A percentile compares a stretch with the other conserved stretches of the same genome.
phyloP scores from a whole-genome alignment of 176 grass and related monocot species.

The Bolboschoenus planiculmis region DNA sequence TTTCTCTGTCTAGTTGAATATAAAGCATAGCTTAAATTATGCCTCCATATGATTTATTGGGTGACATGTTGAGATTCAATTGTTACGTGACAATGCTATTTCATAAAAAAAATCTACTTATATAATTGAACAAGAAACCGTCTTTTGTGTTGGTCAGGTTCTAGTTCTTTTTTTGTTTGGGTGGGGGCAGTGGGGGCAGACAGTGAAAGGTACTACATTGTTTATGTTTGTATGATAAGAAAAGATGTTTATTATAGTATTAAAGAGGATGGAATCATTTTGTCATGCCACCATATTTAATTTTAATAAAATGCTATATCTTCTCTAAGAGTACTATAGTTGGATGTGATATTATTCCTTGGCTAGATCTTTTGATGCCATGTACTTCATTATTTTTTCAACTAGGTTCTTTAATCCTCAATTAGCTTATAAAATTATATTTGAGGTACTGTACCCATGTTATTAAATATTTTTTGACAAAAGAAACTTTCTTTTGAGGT shows the following conservation, averaged over 20 bases:
- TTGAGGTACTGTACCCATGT: background rate
- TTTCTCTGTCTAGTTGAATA: background rate
- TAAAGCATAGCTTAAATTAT: background rate
- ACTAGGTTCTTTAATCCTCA: background rate
- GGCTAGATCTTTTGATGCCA: background rate
- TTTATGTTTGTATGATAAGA: background rate
- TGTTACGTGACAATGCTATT: background rate
- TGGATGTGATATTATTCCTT: slow-evolving; percentile 8
- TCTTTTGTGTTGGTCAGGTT: background rate
- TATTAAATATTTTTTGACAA: background rate
- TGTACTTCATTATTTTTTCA: slow-evolving; percentile 2
- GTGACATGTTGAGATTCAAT: background rate
- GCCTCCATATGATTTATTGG: background rate
- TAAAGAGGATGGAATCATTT: slow-evolving; percentile 22
- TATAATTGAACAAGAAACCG: background rate
- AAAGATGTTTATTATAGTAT: background rate
- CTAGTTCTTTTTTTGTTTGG: background rate
- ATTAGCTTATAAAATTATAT: background rate
- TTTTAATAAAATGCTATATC: background rate
- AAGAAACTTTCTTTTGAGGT: too few species aligned
- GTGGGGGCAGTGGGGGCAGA: background rate
- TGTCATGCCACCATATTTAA: background rate
- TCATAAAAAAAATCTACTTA: background rate
- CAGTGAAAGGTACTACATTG: background rate
- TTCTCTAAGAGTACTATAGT: background rate